Conservation (phyloP, 352 stramenopile genomes). For the Phytophthora cajani region DNA sequence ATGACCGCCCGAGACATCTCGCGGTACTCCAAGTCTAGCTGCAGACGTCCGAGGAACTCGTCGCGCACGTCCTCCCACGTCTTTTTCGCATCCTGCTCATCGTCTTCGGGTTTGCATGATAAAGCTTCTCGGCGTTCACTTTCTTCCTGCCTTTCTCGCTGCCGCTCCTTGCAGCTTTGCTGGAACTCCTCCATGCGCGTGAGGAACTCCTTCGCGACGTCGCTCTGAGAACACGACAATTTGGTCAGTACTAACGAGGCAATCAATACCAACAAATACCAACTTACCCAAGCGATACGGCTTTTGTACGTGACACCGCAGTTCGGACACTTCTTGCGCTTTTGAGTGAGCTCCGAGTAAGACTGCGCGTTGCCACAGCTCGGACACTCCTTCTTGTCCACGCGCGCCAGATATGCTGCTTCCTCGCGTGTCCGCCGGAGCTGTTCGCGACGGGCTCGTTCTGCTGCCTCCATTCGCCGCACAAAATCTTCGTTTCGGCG, state of each 20-base stretch:
- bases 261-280: not conserved
- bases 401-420: conserved; percentile 52
- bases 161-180: conserved; percentile 21
- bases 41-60: conserved; percentile 70
- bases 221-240: conserved; percentile 33
- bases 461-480: conserved; percentile 73
- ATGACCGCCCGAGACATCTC: conserved; percentile 54
- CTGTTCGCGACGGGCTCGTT: conserved; percentile 62
- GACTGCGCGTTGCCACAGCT: conserved; percentile 74
- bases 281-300: conserved; percentile 69
- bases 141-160: conserved; percentile 26
- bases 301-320: conserved; percentile 74
- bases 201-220: conserved; percentile 71
- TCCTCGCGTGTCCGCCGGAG: conserved; percentile 71
- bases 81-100: conserved; percentile 28
- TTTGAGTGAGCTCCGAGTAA: conserved; percentile 79
- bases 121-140: conserved; percentile 18
- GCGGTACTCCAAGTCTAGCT: conserved; percentile 66
- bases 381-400: conserved; percentile 87
- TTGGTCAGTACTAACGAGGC: not conserved
- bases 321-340: conserved; percentile 84
- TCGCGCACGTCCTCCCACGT: conserved; percentile 64
- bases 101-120: conserved; percentile 10
- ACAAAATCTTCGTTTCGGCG: conserved; percentile 66
- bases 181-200: conserved; percentile 57